Evolutionary conservation across 805 yeast genomes (phyloP), one percentile per base, ranked within the genome.

Genomic region (Middelhovenomyces tepae): DNA sequence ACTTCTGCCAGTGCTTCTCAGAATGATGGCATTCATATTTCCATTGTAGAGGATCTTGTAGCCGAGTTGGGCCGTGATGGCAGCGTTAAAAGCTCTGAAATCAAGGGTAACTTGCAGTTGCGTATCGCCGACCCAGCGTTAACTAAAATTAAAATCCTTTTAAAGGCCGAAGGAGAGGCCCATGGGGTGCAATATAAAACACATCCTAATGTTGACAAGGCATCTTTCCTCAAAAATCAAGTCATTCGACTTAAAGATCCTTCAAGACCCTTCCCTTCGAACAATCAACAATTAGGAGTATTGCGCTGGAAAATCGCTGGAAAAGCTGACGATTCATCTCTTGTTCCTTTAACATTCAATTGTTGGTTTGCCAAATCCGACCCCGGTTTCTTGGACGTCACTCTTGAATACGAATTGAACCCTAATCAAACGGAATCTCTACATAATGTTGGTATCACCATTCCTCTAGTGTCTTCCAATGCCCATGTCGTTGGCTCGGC

Each of bases 141-240:
- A 44, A 75, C 93, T 9, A 71, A 69, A 45, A 71, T 85, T 35
- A 73, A 71, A 52, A 67, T 91, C 38, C 51, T 70, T 40, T 62
- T 87, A 43, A 56, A 63, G 26, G 66, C 75, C 26, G 64, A 59
- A 15, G 68, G 69, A 19, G 59, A 64, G 26, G 59, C 68, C 57
- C 65, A 23, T 57, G 73, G 62, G 43, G 64, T 75, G 28, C 86
- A 79, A 52, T 91, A 73, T 65, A 87, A 87, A 59, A 86, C 97
- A 10, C 95, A 91, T 64, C 98, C 98, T 43, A 87, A 89, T 54
- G 93, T 91, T 44, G 96, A 91, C 61, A 78, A 82, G 51, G 63
- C 62, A 26, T 57, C 73, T 50, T 91, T 89, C 57, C 66, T 69
- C 28, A 54, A 69, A 9, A 56, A 64, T 10, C 64, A 70, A 37